Conservation (phyloP, 805 yeast genomes). For the Brettanomyces bruxellensis region DNA sequence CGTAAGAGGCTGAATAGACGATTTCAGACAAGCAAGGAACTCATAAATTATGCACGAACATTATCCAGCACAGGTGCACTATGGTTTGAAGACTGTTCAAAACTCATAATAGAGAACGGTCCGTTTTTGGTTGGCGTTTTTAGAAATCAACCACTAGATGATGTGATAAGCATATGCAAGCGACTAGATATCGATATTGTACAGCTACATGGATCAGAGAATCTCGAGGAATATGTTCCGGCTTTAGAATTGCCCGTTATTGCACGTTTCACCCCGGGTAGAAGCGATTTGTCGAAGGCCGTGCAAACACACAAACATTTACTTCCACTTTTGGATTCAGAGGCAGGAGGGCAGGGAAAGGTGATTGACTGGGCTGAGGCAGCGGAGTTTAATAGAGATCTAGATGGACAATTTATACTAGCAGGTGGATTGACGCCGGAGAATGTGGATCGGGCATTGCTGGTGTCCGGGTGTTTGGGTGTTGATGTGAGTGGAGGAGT, state of each 20-base stretch:
- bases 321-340: slow-evolving; percentile 72
- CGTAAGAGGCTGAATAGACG: slow-evolving; percentile 12
- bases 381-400: slow-evolving; percentile 24
- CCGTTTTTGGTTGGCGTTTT: slow-evolving; percentile 86
- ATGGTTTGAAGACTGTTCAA: slow-evolving; percentile 25
- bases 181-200: slow-evolving; percentile 60
- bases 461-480: slow-evolving; percentile 59
- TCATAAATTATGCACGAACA: slow-evolving; percentile 16
- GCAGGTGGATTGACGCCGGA: slow-evolving; percentile 88
- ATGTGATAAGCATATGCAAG: slow-evolving; percentile 37
- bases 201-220: slow-evolving; percentile 80
- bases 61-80: slow-evolving; percentile 18
- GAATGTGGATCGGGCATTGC: slow-evolving; percentile 51
- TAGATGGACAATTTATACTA: slow-evolving; percentile 40
- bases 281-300: slow-evolving; percentile 25
- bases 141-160: slow-evolving; percentile 66
- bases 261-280: slow-evolving; percentile 60
- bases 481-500: slow-evolving; percentile 96
- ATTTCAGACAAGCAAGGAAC: slow-evolving; percentile 16
- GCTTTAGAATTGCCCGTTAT: slow-evolving; percentile 48
- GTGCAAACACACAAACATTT: slow-evolving; percentile 29
- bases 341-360: slow-evolving; percentile 86
- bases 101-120: slow-evolving; percentile 30
- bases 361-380: slow-evolving; percentile 63
- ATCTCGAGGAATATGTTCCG: slow-evolving; percentile 36